Evolutionary conservation across 805 yeast genomes (phyloP).

Genomic region (Clavispora asparagi): DNA sequence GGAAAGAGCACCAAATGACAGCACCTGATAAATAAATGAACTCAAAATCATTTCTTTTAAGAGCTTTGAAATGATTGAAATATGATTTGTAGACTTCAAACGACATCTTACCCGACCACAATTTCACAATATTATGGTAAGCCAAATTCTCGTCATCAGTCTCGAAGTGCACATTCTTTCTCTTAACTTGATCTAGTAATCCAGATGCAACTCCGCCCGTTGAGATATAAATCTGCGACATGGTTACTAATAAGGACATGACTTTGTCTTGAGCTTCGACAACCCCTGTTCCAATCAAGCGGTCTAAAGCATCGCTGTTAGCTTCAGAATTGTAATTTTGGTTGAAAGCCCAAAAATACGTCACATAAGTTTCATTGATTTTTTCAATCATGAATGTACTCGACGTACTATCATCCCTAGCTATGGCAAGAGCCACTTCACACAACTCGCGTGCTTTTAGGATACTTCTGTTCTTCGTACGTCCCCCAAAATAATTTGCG

Average conservation of each 20-base stretch:
- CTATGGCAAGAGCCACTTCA: conserved; percentile 33
- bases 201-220: not conserved
- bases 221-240: not conserved
- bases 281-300: not conserved
- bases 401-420: conserved; percentile 28
- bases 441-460: conserved; percentile 37
- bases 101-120: conserved; percentile 8
- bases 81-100: conserved; percentile 6
- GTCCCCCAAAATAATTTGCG: conserved; percentile 28
- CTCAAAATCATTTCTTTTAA: conserved; percentile 8
- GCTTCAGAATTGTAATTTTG: conserved; percentile 19
- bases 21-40: conserved; percentile 11
- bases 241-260: not conserved
- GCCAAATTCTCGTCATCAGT: conserved; percentile 4
- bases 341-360: conserved; percentile 35
- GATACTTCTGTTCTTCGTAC: conserved; percentile 24
- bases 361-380: conserved; percentile 39
- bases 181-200: not conserved
- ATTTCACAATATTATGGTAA: conserved; percentile 1
- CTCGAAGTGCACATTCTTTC: conserved; percentile 4
- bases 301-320: not conserved
- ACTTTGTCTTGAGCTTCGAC: not conserved
- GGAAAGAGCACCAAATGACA: conserved; percentile 9
- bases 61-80: not conserved
- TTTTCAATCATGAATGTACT: conserved; percentile 30